These are phyloP conservation scores for Rubia balearica DNA, from an alignment of 305 asterid genomes.

Conservation along the genomic window DNA sequence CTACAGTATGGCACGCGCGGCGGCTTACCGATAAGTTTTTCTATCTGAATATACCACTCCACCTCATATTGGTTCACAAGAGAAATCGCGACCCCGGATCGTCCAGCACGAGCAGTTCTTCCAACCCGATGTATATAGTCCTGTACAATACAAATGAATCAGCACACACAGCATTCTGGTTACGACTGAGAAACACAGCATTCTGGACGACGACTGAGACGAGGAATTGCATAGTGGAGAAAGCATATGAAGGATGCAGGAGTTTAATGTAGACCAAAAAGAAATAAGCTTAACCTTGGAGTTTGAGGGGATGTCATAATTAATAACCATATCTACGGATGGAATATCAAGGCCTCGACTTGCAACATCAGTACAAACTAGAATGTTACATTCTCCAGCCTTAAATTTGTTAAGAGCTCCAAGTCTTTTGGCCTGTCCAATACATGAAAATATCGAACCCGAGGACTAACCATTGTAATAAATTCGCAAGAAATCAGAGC, in stretches of 20 bases:
- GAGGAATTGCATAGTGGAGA: no score
- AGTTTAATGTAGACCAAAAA: constrained; percentile 5
- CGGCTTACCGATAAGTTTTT: constrained; percentile 63
- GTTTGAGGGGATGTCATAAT: constrained; percentile 84
- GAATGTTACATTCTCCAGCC: constrained; percentile 84
- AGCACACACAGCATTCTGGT: background rate
- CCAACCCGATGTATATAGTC: constrained; percentile 96
- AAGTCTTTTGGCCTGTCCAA: constrained; percentile 65
- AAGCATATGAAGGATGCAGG: background rate
- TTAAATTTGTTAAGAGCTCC: constrained; percentile 84
- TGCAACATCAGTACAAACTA: constrained; percentile 82
- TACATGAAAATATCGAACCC: constrained; percentile 12
- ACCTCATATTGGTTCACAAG: constrained; percentile 78
- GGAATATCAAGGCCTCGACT: constrained; percentile 98
- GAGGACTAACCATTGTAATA: constrained; percentile 3
- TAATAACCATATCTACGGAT: constrained; percentile 81
- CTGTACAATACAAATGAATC: constrained; percentile 33
- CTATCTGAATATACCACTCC: constrained; percentile 81
- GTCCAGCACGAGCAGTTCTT: constrained; percentile 96
- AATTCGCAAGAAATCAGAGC: constrained; percentile 5
- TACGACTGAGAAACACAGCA: background rate
- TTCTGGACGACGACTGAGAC: background rate
- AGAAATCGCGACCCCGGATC: constrained; percentile 82
- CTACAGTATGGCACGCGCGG: background rate
- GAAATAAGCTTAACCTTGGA: constrained; percentile 54